phyloP scores from a whole-genome alignment of 768 basidiomycete genomes.

The Panaeolus cyanescens region DNA sequence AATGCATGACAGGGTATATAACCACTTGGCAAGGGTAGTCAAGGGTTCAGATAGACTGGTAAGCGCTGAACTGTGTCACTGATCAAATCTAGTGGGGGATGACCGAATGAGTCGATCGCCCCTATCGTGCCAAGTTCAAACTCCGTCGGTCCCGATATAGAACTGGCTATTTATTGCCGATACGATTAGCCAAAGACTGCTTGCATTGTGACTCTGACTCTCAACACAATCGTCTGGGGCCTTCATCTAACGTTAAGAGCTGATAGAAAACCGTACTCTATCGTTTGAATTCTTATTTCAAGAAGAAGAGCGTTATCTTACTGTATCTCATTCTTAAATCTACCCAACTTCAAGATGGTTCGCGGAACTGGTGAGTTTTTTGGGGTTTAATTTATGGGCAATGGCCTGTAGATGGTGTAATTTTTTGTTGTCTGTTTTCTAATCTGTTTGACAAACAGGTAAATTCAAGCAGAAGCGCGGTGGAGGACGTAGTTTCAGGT shows the following conservation, averaged over 20 bases:
- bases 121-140: background rate
- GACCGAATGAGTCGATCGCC: background rate
- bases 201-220: slow-evolving; percentile 2
- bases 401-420: background rate
- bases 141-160: slow-evolving; percentile 4
- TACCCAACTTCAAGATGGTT: slow-evolving; percentile 36
- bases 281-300: background rate
- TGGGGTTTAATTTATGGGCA: background rate
- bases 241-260: background rate
- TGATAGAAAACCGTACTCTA: background rate
- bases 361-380: slow-evolving; percentile 46
- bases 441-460: slow-evolving; percentile 38
- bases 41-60: no score
- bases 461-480: slow-evolving; percentile 88
- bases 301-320: background rate
- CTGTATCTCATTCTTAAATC: slow-evolving; percentile 10
- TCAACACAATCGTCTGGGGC: background rate
- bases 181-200: background rate
- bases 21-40: no score
- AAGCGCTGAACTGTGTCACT: no score
- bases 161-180: slow-evolving; percentile 2
- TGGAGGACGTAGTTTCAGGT: slow-evolving; percentile 87
- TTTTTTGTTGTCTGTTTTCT: background rate
- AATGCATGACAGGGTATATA: no score
- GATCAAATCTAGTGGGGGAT: no score